A percentile compares a stretch with the other conserved stretches of the same genome.
Evolutionary conservation across 2,329 filamentous ascomycete genomes (phyloP).

Genomic region (Trichoderma endophyticum): DNA sequence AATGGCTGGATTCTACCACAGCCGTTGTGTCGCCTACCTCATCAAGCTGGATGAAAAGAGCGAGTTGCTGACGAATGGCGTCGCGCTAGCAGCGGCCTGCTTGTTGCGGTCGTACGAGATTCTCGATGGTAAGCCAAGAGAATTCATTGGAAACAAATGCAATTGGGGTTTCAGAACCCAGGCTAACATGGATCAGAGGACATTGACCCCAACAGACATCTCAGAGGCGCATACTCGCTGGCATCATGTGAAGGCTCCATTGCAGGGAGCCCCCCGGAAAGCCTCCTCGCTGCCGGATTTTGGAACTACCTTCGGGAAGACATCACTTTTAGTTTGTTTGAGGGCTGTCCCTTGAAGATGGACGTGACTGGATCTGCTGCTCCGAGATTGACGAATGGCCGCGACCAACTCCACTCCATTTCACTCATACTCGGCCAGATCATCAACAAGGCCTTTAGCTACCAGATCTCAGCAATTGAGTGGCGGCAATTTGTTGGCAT

Average conservation of each 20-base stretch:
- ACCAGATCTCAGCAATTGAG: background rate
- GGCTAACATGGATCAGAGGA: slow-evolving; percentile 26
- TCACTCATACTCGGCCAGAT: slow-evolving; percentile 42
- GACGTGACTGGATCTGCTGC: slow-evolving; percentile 26
- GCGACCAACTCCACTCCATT: slow-evolving; percentile 39
- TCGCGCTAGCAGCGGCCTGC: slow-evolving; percentile 45
- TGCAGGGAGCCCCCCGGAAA: slow-evolving; percentile 24
- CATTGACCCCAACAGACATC: slow-evolving; percentile 42
- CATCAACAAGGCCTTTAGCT: slow-evolving; percentile 39
- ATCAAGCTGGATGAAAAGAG: slow-evolving; percentile 36
- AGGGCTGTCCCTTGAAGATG: slow-evolving; percentile 41
- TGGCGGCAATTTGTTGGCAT: slow-evolving; percentile 27
- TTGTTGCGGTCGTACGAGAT: slow-evolving; percentile 49
- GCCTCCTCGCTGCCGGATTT: slow-evolving; percentile 40
- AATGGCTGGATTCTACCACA: slow-evolving; percentile 40
- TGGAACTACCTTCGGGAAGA: slow-evolving; percentile 53
- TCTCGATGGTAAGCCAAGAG: slow-evolving; percentile 36
- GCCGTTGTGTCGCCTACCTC: slow-evolving; percentile 37
- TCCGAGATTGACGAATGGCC: slow-evolving; percentile 20
- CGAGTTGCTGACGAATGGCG: slow-evolving; percentile 32
- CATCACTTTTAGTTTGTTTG: slow-evolving; percentile 51
- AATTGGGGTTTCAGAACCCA: background rate
- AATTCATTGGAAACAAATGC: background rate
- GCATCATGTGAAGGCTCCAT: slow-evolving; percentile 30
- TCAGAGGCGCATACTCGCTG: slow-evolving; percentile 47